These are phyloP conservation scores for Meyerozyma smithsonii DNA, from an alignment of 1,139 yeast species.

Conservation along the genomic window DNA sequence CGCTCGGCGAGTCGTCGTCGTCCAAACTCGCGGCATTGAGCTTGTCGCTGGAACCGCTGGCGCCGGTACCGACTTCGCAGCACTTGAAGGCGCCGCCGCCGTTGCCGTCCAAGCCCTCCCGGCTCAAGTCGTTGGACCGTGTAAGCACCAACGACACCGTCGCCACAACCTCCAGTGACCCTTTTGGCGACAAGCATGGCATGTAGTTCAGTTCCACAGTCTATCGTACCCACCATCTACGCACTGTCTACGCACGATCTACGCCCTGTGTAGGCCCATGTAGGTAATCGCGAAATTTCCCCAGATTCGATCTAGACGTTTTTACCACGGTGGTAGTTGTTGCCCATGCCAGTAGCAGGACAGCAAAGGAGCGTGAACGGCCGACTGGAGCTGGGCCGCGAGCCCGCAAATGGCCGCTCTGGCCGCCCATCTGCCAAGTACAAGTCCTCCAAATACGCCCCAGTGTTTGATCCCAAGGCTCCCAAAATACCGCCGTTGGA, in stretches of 20 bases:
- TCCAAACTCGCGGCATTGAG: background rate
- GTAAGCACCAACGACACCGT: slow-evolving; percentile 24
- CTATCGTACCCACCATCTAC: too few species aligned
- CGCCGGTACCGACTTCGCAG: slow-evolving; percentile 7
- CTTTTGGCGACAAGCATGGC: slow-evolving; percentile 63
- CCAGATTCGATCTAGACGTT: background rate
- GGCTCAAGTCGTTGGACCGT: slow-evolving; percentile 14
- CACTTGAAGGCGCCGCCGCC: slow-evolving; percentile 26
- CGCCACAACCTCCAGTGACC: slow-evolving; percentile 43
- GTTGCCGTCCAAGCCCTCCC: slow-evolving; percentile 25
- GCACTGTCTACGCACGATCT: too few species aligned
- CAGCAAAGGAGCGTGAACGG: background rate
- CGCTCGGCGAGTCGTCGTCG: slow-evolving; percentile 14
- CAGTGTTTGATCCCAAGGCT: background rate
- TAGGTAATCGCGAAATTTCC: slow-evolving; percentile 1
- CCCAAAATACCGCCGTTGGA: slow-evolving; percentile 31
- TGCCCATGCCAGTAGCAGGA: background rate
- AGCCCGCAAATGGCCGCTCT: background rate
- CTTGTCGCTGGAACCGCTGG: background rate
- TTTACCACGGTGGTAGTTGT: background rate
- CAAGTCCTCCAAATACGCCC: slow-evolving; percentile 8
- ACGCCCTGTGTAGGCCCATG: too few species aligned
- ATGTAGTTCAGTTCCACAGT: too few species aligned
- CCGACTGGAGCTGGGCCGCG: background rate
- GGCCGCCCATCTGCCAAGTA: slow-evolving; percentile 10